Evolutionary conservation across 164 flowering plant species (phyloP).

Genomic region (Aristolochia fimbriata): DNA sequence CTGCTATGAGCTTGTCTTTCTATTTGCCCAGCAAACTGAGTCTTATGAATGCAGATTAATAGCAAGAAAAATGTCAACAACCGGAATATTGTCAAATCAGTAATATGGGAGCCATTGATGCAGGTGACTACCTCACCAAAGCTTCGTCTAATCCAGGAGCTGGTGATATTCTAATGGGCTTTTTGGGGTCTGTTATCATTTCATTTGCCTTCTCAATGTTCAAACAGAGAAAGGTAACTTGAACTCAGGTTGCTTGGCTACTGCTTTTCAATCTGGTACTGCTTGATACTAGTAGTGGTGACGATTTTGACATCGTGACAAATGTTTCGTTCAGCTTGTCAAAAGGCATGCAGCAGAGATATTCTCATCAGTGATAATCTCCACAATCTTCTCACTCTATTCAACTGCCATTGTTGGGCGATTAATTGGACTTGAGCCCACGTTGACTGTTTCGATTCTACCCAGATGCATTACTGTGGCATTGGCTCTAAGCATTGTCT

Average conservation of each 20-base stretch:
- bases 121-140: conserved; percentile 88
- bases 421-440: conserved; percentile 60
- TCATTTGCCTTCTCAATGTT: conserved; percentile 98
- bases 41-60: no score
- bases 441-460: conserved; percentile 67
- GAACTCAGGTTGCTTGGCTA: neutral
- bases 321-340: conserved; percentile 61
- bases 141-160: conserved; percentile 88
- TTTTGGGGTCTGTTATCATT: conserved; percentile 89
- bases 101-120: conserved; percentile 1
- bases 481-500: conserved; percentile 92
- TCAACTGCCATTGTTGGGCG: conserved; percentile 91
- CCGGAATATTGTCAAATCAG: no score
- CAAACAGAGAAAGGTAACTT: conserved; percentile 80
- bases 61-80: no score
- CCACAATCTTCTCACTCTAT: conserved; percentile 83
- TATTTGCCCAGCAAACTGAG: no score
- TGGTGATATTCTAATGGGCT: conserved; percentile 93
- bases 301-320: neutral
- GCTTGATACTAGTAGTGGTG: neutral
- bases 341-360: conserved; percentile 98
- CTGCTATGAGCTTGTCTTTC: no score
- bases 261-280: neutral
- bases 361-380: conserved; percentile 70
- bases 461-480: conserved; percentile 99